Evolutionary conservation across 108 stramenopile genomes (phyloP), one percentile per base, ranked within the genome.

Genomic region (Pseudonitzschia multiseries): DNA sequence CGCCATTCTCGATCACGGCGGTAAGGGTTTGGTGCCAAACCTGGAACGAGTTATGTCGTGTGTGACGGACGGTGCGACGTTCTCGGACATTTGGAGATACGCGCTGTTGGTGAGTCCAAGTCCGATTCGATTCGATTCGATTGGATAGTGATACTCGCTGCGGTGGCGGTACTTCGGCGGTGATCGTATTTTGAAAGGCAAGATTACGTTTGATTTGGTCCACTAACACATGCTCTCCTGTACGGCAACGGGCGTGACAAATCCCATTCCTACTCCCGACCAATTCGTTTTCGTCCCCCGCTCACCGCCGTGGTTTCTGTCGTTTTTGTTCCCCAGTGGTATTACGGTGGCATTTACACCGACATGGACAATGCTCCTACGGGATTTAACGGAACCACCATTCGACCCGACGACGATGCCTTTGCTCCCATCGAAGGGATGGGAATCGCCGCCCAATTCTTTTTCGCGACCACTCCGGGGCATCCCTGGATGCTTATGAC

Each of bases 331-430:
- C 68, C 86, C 8, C 85, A 72, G 63, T 78, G 78, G 69, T 82
- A 78, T 70, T 89, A 86, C 57, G 89, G 89, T n/a, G 89, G 86
- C 1, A 81, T 90, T 2, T 90, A 87, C 73, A 57, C 71, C 5
- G 87, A 91, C 57, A 83, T 90, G 40, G 89, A 87, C 53, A 81
- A 76, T 57, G 33, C 76, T 15, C 84, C 88, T 9, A 70, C 57
- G 26, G 31, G 51, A 27, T 80, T 90, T 36, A 52, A 66, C 12
- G 72, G 43, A 13, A 67, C 42, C 4, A 65, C 65, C 12, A 87
- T 90, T 36, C 13, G 57, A 4, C n/a, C 52, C 0, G 67, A 75
- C 14, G 86, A 87, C 56, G 86, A 91, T 74, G 76, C 86, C n/a
- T 88, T 71, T 54, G 86, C 87, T 68, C 78, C 74, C 26, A 44